Percentiles rank a stretch among this genome's conserved stretches.
These are phyloP conservation scores for Aureoboletus auriporus DNA, from an alignment of 768 basidiomycete genomes.

Conservation along the genomic window DNA sequence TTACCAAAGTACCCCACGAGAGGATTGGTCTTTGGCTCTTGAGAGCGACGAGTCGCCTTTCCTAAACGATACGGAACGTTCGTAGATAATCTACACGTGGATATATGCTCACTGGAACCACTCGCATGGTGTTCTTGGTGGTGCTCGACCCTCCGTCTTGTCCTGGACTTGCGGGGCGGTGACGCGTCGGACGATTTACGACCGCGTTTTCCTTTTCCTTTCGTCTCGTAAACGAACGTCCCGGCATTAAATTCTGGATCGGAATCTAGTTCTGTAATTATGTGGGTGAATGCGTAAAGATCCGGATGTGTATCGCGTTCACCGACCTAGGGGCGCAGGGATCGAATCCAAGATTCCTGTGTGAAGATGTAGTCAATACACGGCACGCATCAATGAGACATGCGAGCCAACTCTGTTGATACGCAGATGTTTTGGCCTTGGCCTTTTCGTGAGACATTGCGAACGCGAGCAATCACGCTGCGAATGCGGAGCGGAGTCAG, in stretches of 20 bases:
- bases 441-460: slow-evolving; percentile 18
- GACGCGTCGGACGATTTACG: slow-evolving; percentile 14
- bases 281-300: not conserved
- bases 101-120: slow-evolving; percentile 9
- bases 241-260: slow-evolving; percentile 33
- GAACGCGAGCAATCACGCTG: not conserved
- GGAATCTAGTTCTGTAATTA: slow-evolving; percentile 26
- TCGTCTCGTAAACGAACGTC: slow-evolving; percentile 26
- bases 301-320: not conserved
- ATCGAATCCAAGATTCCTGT: slow-evolving; percentile 27
- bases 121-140: not conserved
- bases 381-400: not conserved
- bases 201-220: slow-evolving; percentile 16
- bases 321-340: slow-evolving; percentile 33
- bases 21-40: slow-evolving; percentile 33
- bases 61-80: not conserved
- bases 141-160: slow-evolving; percentile 5
- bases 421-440: slow-evolving; percentile 12
- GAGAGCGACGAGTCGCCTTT: not conserved
- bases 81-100: not conserved
- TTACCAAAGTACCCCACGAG: slow-evolving; percentile 49
- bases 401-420: slow-evolving; percentile 17
- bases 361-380: not conserved
- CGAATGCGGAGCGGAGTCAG: not conserved
- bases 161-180: slow-evolving; percentile 13